Evolutionary conservation across 2,329 filamentous ascomycete species (phyloP).

Genomic region (Claviceps sp.): DNA sequence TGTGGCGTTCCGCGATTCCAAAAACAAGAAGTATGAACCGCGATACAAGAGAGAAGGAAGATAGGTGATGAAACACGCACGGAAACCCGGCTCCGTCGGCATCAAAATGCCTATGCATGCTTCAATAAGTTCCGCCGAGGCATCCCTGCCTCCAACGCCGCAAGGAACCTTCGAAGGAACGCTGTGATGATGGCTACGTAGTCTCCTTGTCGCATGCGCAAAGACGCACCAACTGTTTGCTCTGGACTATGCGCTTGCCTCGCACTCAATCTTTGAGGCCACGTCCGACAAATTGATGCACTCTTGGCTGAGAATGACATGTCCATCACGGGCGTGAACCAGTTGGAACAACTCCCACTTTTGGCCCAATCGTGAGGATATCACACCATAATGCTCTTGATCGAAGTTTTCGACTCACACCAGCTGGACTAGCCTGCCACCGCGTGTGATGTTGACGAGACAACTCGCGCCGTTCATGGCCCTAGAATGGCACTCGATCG

Average conservation of each 20-base stretch:
- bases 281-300: constrained; percentile 44
- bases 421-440: constrained; percentile 35
- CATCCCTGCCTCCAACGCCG: constrained; percentile 38
- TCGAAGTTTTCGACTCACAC: constrained; percentile 11
- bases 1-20: too few relatives aligned
- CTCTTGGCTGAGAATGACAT: constrained; percentile 41
- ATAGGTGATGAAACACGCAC: too few relatives aligned
- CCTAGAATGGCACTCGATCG: constrained; percentile 15
- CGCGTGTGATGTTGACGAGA: constrained; percentile 35
- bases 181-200: constrained; percentile 27
- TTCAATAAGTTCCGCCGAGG: constrained; percentile 30
- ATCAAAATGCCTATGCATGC: not conserved
- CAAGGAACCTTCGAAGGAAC: constrained; percentile 45
- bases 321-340: constrained; percentile 31
- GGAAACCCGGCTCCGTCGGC: too few relatives aligned
- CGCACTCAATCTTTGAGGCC: constrained; percentile 40
- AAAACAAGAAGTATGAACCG: too few relatives aligned
- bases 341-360: constrained; percentile 15
- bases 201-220: constrained; percentile 42
- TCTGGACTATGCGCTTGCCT: constrained; percentile 38
- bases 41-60: too few relatives aligned
- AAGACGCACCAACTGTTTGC: constrained; percentile 42
- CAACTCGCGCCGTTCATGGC: constrained; percentile 29
- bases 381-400: too few relatives aligned
- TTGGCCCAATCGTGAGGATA: too few relatives aligned